These are phyloP conservation scores for Austroboletus novae-zelandiae DNA, from an alignment of 1,284 basidiomycete genomes.

Conservation along the genomic window DNA sequence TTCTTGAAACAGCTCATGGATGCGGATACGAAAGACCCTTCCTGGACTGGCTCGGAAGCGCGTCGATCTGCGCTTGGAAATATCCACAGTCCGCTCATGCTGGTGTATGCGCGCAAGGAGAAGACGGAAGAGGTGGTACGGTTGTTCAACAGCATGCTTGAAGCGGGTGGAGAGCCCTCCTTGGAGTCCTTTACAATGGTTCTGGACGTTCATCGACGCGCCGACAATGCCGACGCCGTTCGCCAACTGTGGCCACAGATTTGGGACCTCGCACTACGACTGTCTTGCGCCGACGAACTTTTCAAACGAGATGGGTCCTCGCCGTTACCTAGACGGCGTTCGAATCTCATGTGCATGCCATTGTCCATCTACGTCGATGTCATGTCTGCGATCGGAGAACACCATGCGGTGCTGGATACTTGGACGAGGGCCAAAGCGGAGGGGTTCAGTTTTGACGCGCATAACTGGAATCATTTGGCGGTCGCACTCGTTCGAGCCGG, in stretches of 20 bases:
- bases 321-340: constrained; percentile 32
- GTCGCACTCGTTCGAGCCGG: constrained; percentile 78
- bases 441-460: constrained; percentile 85
- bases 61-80: constrained; percentile 46
- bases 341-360: constrained; percentile 71
- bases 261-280: constrained; percentile 49
- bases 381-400: constrained; percentile 63
- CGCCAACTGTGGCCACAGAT: constrained; percentile 72
- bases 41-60: constrained; percentile 42
- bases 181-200: constrained; percentile 65
- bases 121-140: constrained; percentile 57
- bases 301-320: constrained; percentile 19
- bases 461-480: constrained; percentile 91
- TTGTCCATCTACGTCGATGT: constrained; percentile 85
- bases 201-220: constrained; percentile 74
- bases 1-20: constrained; percentile 56
- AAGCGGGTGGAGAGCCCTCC: constrained; percentile 53
- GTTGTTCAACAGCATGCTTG: constrained; percentile 56
- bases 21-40: constrained; percentile 31
- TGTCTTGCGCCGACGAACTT: constrained; percentile 37
- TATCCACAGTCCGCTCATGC: constrained; percentile 67
- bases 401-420: constrained; percentile 59
- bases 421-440: constrained; percentile 67
- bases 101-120: constrained; percentile 49
- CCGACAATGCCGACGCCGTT: constrained; percentile 56